Conservation (phyloP, 768 basidiomycete genomes). For the Naganishia antarctica region DNA sequence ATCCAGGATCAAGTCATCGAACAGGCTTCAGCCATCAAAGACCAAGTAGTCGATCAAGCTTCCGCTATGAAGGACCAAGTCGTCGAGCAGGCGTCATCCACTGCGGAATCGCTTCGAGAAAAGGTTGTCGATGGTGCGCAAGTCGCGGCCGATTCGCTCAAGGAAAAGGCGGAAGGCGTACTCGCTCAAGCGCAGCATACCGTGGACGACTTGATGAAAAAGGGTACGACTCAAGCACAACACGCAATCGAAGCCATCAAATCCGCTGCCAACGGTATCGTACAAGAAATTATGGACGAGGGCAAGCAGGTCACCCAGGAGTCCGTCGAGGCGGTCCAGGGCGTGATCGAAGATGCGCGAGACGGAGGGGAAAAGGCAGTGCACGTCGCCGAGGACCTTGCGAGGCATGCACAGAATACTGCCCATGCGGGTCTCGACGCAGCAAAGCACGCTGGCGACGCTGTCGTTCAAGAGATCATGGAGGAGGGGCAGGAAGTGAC, state of each 20-base stretch:
- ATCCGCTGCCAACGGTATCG: constrained; percentile 6
- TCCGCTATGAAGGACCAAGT: constrained; percentile 3
- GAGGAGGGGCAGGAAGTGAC: constrained; percentile 29
- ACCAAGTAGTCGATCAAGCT: constrained; percentile 11
- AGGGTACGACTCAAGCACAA: background rate
- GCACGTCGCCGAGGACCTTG: constrained; percentile 10
- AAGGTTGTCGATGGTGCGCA: constrained; percentile 2
- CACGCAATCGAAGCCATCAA: constrained; percentile 19
- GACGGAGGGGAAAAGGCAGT: constrained; percentile 1
- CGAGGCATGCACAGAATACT: constrained; percentile 1
- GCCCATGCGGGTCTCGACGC: constrained; percentile 12
- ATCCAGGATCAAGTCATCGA: background rate
- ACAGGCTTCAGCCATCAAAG: background rate
- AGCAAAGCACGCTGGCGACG: constrained; percentile 8
- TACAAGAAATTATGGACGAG: constrained; percentile 18
- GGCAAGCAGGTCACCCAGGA: constrained; percentile 19
- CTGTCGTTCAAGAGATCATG: constrained; percentile 19
- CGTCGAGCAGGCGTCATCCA: constrained; percentile 8
- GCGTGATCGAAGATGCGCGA: constrained; percentile 9
- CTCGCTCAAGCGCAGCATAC: constrained; percentile 14
- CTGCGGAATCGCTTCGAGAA: constrained; percentile 9
- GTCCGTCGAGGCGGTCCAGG: constrained; percentile 22
- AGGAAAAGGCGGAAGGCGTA: constrained; percentile 6
- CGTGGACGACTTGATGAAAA: constrained; percentile 4
- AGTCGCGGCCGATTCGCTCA: constrained; percentile 8